Evolutionary conservation across 306 rosid species (phyloP), one percentile per base, ranked within the genome.

Genomic region (Mucuna pruriens): DNA sequence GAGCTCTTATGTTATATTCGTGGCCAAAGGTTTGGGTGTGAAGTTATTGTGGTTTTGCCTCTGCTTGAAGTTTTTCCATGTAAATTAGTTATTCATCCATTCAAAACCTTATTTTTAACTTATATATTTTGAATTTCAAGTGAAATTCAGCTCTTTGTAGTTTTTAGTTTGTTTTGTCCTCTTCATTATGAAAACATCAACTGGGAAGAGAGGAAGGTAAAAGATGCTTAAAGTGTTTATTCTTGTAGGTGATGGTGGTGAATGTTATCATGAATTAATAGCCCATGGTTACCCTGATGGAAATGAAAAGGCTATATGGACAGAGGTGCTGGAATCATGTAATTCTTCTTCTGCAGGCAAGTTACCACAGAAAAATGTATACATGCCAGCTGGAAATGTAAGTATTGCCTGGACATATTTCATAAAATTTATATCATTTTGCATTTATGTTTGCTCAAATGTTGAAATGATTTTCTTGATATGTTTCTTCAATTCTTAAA

Each of bases 231-330:
- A 40, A 72, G 52, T 48, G 26, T 71, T 51, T 79, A 79, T 74
- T 82, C 34, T 76, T 74, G 45, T 69, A 83, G 92, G 79, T 78
- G 86, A 80, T 67, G 49, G 72, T 49, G 81, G 85, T 69, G 76
- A 82, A 82, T 83, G 80, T 63, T 75, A 81, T 76, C 63, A 19
- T 36, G 84, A 91, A 71, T 73, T 79, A 9, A 48, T 73, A 69
- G 91, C 75, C 52, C 86, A 80, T 52, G 88, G 72, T 74, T 69
- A 36, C 83, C 42, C 80, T 15, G 80, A 85, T 75, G 90, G 44
- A 64, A 80, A 86, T 80, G 89, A 84, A 42, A 88, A 88, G 63
- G 84, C 90, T 75, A 69, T 80, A 78, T 90, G 94, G 93, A 87
- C 77, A 11, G 90, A 84, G 80, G 73, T 90, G 85, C 77, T 86